Evolutionary conservation across 2,329 filamentous ascomycete species (phyloP).

Genomic region (Clonostachys solani): DNA sequence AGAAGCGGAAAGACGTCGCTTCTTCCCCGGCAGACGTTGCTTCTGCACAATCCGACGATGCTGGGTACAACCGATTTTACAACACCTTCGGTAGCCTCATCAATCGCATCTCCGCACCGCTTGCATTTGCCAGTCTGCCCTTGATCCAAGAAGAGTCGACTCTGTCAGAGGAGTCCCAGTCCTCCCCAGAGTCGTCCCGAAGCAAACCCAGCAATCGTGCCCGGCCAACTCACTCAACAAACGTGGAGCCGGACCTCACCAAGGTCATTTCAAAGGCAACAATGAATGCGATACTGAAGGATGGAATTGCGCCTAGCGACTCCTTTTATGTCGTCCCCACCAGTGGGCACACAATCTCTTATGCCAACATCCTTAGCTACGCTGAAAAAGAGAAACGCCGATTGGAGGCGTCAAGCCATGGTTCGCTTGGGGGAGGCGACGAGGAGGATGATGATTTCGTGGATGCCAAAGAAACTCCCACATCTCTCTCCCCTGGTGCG

Average conservation of each 20-base stretch:
- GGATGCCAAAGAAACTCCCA: constrained; percentile 70
- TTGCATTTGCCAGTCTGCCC: constrained; percentile 90
- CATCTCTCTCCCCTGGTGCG: constrained; percentile 14
- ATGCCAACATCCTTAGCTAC: constrained; percentile 79
- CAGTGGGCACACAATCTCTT: constrained; percentile 86
- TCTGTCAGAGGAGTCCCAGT: constrained; percentile 13
- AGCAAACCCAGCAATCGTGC: constrained; percentile 17
- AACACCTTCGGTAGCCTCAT: constrained; percentile 86
- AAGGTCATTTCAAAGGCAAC: constrained; percentile 84
- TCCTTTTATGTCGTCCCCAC: constrained; percentile 96
- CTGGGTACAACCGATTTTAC: constrained; percentile 88
- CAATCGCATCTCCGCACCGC: constrained; percentile 80
- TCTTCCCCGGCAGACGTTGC: constrained; percentile 4
- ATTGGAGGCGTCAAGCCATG: constrained; percentile 46
- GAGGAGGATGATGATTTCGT: constrained; percentile 83
- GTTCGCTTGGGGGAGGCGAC: constrained; percentile 45
- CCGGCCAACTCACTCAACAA: constrained; percentile 9
- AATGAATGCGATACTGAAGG: constrained; percentile 70
- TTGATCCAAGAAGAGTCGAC: constrained; percentile 52
- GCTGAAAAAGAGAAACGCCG: constrained; percentile 64
- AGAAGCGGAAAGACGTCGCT: background rate
- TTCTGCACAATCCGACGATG: constrained; percentile 45
- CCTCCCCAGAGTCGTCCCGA: constrained; percentile 25
- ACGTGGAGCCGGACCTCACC: constrained; percentile 68
- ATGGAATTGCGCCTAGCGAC: constrained; percentile 59